Evolutionary conservation across 2,329 filamentous ascomycete genomes (phyloP).

Genomic region (Aureobasidium pullulans): DNA sequence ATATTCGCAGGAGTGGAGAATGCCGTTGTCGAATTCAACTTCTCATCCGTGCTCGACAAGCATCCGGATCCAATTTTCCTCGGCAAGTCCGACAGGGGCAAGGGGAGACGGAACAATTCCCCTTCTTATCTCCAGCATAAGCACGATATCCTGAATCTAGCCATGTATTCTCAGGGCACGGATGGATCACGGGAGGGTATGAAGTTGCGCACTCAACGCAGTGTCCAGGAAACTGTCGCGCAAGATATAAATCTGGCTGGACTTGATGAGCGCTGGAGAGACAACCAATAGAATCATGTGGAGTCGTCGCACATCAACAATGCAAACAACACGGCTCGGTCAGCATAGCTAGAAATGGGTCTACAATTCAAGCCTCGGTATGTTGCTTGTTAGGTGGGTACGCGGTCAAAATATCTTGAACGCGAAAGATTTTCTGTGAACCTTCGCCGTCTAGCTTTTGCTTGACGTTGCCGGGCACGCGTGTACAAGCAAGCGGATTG

Average conservation of each 20-base stretch:
- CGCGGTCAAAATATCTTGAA: background rate
- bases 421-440: too few relatives aligned
- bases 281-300: background rate
- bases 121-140: conserved; percentile 21
- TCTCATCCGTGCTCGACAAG: conserved; percentile 35
- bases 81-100: background rate
- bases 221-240: conserved; percentile 23
- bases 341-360: background rate
- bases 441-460: background rate
- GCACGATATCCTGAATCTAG: conserved; percentile 34
- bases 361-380: background rate
- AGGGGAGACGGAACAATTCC: background rate
- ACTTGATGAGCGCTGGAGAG: conserved; percentile 34
- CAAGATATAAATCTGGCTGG: conserved; percentile 16
- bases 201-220: conserved; percentile 34
- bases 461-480: background rate
- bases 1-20: conserved; percentile 44
- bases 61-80: conserved; percentile 33
- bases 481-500: background rate
- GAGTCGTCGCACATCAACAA: background rate
- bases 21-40: conserved; percentile 35
- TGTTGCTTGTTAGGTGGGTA: background rate
- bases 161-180: conserved; percentile 40
- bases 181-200: conserved; percentile 25
- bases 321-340: background rate